Base-by-base conservation (phyloP, 2,329 filamentous ascomycete species). In the Trichocomaceae sp. region DNA sequence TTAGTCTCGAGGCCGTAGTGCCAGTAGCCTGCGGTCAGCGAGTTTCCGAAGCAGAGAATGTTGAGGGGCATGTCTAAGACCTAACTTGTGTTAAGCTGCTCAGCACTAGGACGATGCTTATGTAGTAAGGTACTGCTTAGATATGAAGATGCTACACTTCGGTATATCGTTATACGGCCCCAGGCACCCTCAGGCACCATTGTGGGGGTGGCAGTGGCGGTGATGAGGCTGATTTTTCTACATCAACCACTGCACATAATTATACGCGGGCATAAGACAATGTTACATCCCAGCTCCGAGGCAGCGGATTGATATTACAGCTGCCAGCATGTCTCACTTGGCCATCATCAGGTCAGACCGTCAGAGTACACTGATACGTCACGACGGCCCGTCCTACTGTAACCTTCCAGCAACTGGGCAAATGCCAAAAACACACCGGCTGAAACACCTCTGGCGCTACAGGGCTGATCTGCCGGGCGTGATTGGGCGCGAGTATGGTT, bases 41-140 rank as follows among this genome's bases (percentile, higher is more conserved):
- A 84, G 74, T 85, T 77, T 66, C 83, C 83, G 67, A 85, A 82
- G 73, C 83, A 85, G 57, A 85, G 77, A 63, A 85, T 78, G 10
- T 50, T 29, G 17, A 58, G 49, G 12, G 31, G 31, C 31, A 35
- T 35, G 31, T 5, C 26, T 35, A n/a, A n/a, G n/a, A n/a, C n/a
- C n/a, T n/a, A n/a, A n/a, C n/a, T n/a, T n/a, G n/a, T n/a, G n/a
- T n/a, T n/a, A 13, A 3, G 9, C 15, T 35, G 31, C 13, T 13
- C n/a, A n/a, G n/a, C n/a, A n/a, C n/a, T n/a, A n/a, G 23, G 4
- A 4, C 23, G 8, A 8, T 26, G 4, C 4, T 8, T 26, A 4
- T 8, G 23, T 35, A 3, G 31, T 13, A 5, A 35, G 31, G 2
- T 35, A 15, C 31, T 3, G 10, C 10, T 5, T 33, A 2, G 29